phyloP scores from a whole-genome alignment of 352 stramenopile genomes.

The Phytophthora sp. region DNA sequence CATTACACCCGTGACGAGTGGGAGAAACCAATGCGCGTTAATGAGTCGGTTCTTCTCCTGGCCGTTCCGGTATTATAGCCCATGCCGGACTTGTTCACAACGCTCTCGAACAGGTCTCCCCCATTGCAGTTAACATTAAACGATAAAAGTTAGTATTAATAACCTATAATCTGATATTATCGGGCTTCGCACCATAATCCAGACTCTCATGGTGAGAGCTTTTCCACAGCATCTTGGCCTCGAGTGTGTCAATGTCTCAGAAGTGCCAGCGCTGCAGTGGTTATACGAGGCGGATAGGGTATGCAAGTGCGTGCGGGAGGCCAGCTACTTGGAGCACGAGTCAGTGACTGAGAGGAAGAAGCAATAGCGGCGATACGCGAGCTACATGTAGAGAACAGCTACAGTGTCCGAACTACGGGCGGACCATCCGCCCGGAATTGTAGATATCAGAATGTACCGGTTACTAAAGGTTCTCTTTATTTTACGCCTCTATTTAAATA shows the following conservation, averaged over 20 bases:
- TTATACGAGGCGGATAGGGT: not conserved
- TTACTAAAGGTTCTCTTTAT: not conserved
- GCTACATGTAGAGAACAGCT: conserved; percentile 12
- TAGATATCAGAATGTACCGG: conserved; percentile 15
- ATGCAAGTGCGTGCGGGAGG: not conserved
- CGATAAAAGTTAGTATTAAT: too few relatives aligned
- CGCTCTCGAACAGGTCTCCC: conserved; percentile 84
- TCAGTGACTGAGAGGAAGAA: not conserved
- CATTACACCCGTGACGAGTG: conserved; percentile 73
- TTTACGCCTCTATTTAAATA: not conserved
- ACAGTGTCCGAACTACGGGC: too few relatives aligned
- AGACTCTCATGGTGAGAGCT: conserved; percentile 77
- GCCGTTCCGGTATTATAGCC: conserved; percentile 85
- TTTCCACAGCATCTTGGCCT: conserved; percentile 59
- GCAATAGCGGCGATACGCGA: not conserved
- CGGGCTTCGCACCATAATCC: conserved; percentile 73
- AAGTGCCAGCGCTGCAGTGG: not conserved
- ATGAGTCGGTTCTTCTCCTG: conserved; percentile 80
- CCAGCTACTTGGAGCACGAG: not conserved
- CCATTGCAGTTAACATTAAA: not conserved
- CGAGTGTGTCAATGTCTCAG: conserved; percentile 11
- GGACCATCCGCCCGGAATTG: conserved; percentile 17
- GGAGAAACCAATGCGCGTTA: conserved; percentile 85
- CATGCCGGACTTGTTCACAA: conserved; percentile 88
- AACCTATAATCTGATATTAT: not conserved